Conservation (phyloP, 1,139 yeast genomes). For the Candida mesenterica region DNA sequence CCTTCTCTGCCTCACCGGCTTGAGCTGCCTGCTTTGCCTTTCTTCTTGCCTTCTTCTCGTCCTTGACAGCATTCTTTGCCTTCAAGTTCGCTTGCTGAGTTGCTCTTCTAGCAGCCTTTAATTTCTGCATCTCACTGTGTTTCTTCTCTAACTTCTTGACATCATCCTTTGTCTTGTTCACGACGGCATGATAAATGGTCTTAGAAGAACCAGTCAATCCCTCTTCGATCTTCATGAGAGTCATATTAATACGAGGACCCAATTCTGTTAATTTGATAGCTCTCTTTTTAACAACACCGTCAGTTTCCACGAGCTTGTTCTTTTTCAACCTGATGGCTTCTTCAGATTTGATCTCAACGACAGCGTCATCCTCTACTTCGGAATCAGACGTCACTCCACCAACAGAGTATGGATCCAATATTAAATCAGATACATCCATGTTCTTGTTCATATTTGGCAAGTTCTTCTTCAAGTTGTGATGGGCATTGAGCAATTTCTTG, state of each 20-base stretch:
- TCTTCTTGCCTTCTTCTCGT: conserved; percentile 71
- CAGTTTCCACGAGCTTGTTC: conserved; percentile 17
- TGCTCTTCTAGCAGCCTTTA: conserved; percentile 71
- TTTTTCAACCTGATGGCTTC: conserved; percentile 16
- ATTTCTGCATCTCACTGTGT: conserved; percentile 60
- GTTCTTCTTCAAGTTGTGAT: conserved; percentile 57
- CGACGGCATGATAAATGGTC: conserved; percentile 74
- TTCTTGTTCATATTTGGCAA: conserved; percentile 73
- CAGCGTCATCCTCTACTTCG: conserved; percentile 90
- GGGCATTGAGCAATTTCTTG: conserved; percentile 70
- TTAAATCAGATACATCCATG: conserved; percentile 76
- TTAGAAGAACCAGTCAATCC: conserved; percentile 76
- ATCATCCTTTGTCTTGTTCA: conserved; percentile 64
- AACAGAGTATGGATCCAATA: conserved; percentile 78
- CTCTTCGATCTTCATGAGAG: conserved; percentile 85
- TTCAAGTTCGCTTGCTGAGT: conserved; percentile 79
- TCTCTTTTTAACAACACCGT: conserved; percentile 53
- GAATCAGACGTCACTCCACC: conserved; percentile 87
- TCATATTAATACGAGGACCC: conserved; percentile 85
- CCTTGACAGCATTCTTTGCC: conserved; percentile 71
- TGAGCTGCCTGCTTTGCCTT: conserved; percentile 51
- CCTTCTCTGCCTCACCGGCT: conserved; percentile 15
- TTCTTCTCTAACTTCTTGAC: conserved; percentile 59
- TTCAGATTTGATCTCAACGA: conserved; percentile 65
- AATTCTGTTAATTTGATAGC: conserved; percentile 91